phyloP scores from a whole-genome alignment of 495 filamentous ascomycete species.

The Aspergillus funiculosus region DNA sequence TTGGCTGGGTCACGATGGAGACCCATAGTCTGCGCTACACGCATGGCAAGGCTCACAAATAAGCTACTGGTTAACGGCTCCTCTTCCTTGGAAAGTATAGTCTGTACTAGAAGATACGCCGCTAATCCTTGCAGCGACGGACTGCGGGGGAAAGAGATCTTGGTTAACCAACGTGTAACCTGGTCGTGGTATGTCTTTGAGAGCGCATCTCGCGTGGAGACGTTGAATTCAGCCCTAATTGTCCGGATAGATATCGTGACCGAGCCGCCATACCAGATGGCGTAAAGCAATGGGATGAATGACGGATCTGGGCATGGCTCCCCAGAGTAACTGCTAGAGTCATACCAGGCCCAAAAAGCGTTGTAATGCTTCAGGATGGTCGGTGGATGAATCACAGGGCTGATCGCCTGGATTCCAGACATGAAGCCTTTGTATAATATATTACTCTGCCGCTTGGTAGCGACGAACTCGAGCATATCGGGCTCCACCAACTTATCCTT shows the following conservation, averaged over 20 bases:
- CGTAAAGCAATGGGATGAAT: slow-evolving; percentile 43
- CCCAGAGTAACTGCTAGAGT: slow-evolving; percentile 40
- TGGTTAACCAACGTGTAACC: slow-evolving; percentile 39
- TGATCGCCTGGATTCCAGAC: slow-evolving; percentile 44
- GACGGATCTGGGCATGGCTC: slow-evolving; percentile 38
- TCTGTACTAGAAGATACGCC: slow-evolving; percentile 43
- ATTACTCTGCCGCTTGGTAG: slow-evolving; percentile 43
- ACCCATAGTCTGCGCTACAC: slow-evolving; percentile 69
- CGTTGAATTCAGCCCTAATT: slow-evolving; percentile 41
- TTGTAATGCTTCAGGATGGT: slow-evolving; percentile 39
- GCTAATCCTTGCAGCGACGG: slow-evolving; percentile 40
- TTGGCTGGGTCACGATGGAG: slow-evolving; percentile 64
- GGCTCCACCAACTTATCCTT: slow-evolving; percentile 36
- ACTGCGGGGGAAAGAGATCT: slow-evolving; percentile 43
- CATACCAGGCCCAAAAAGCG: slow-evolving; percentile 47
- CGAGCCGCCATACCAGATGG: slow-evolving; percentile 46
- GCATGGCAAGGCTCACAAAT: slow-evolving; percentile 51
- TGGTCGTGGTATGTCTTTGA: slow-evolving; percentile 40
- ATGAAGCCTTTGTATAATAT: slow-evolving; percentile 45
- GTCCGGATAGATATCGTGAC: slow-evolving; percentile 41
- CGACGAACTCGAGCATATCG: slow-evolving; percentile 42
- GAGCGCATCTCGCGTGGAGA: slow-evolving; percentile 29
- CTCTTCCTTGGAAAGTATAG: slow-evolving; percentile 44
- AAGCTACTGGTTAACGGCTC: slow-evolving; percentile 45
- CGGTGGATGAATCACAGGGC: slow-evolving; percentile 41